Base-by-base conservation (phyloP, 352 stramenopile genomes). In the Phytophthora pluvialis region DNA sequence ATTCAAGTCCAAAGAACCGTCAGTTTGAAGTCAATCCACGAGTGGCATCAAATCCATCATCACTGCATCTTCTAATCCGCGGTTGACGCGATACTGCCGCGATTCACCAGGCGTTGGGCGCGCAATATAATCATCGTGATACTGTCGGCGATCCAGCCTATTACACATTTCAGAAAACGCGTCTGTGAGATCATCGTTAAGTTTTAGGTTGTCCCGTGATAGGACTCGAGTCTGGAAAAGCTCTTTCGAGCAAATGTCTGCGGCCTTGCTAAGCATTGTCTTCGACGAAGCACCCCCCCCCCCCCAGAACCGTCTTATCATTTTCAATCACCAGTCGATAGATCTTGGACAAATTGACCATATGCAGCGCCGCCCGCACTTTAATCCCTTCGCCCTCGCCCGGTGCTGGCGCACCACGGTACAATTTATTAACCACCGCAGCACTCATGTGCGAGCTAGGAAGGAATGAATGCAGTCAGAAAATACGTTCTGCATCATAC, bases 121-220 rank as follows among this genome's bases (percentile, higher is more conserved):
- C 4, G 55, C 55, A 13, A 81, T 51, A 38, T 72, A 68, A 5
- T 64, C 55, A 18, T 81, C 56, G 15, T 66, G 51, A 44, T 39
- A 61, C 25, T 56, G 50, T 11, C 62, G 66, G 0, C 51, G 63
- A 1, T 33, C 56, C 8, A 81, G 52, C 15, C 10, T 39, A 26
- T 77, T 65, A 43, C 73, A 81, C 11, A 81, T 59, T 10, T 53
- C 13, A 3, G 69, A 64, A 25, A 79, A 77, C 8, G 67, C 45
- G 16, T 73, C 67, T 0, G 66, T 63, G 13, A 79, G 32, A 16
- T 78, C 75, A 26, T 78, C 65, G 11, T 64, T 70, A n/a, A 80
- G 36, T 10, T 59, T 71, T 10, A 80, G 46, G 28, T 78, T 54
- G 13, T 78, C 72, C 1, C 68, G 58, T 9, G 75, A 80, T 8